Evolutionary conservation across 2,329 filamentous ascomycete species (phyloP), one percentile per base, ranked within the genome.

Genomic region (Cladosporium cucumerinum): DNA sequence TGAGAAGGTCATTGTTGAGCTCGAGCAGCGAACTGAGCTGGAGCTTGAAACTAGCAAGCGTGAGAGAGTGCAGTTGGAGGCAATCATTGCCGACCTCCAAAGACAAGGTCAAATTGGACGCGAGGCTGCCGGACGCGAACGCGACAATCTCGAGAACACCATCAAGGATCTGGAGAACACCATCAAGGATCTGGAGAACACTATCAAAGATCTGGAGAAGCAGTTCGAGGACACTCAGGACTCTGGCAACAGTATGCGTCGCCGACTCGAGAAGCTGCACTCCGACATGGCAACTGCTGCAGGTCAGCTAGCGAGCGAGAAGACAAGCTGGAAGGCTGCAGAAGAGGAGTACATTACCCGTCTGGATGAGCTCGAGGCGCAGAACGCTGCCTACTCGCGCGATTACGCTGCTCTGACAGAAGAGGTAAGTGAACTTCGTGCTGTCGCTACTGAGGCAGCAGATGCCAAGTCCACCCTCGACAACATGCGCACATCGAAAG

Each of bases 261-360:
- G 83, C 75, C 96, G 95, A 78, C 90, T 97, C 72, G 87, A 94
- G 71, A 87, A 87, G 66, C 82, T 99, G 46, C 93, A 98, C 77
- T 86, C 92, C 68, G 92, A 97, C 71, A 94, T 98, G 89, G 86
- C 88, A 34, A 83, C 83, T 64, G 91, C 92, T 57, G 89, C 91
- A 61, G 87, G 87, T 55, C 89, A 96, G 67, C 87, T 97, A 67
- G 88, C 90, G 25, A 87, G 91, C 71, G 93, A 98, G 74, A 94
- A 93, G 74, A 87, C 89, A 32, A 84, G 86, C 39, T 93, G 90
- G 79, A 87, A 87, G 72, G 90, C 90, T 78, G 89, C 79, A 65
- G 86, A 87, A 70, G 82, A 87, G 65, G 81, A 85, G n/a, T 80
- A 85, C 55, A 77, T 80, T 65, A 79, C 80, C 68, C 82, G 80